Evolutionary conservation across 768 basidiomycete species (phyloP).

Genomic region (Tricholoma furcatifolium): DNA sequence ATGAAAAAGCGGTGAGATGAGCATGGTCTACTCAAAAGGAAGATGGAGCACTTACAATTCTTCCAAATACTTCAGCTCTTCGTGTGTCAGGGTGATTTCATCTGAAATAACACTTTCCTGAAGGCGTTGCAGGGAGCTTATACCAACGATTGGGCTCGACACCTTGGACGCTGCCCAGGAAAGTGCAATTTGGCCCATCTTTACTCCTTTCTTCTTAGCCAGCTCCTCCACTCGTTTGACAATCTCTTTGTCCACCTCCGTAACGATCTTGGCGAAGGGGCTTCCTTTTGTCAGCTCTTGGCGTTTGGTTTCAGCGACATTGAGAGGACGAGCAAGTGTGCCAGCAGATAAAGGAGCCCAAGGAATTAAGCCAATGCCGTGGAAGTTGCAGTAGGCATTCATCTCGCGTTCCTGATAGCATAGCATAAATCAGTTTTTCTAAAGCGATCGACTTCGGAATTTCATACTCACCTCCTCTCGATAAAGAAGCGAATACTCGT

Average conservation of each 20-base stretch:
- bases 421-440: conserved; percentile 12
- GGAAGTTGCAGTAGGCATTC: conserved; percentile 4
- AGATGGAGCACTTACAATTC: conserved; percentile 16
- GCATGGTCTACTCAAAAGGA: neutral
- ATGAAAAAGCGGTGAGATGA: neutral
- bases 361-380: conserved; percentile 52
- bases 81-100: conserved; percentile 32
- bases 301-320: conserved; percentile 21
- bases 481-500: conserved; percentile 52
- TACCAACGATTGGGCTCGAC: conserved; percentile 29
- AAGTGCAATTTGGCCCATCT: conserved; percentile 44
- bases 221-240: conserved; percentile 39
- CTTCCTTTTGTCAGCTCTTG: conserved; percentile 12
- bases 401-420: neutral
- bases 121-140: conserved; percentile 16
- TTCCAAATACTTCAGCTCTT: conserved; percentile 39
- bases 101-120: conserved; percentile 10
- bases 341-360: conserved; percentile 43
- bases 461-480: conserved; percentile 41
- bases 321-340: conserved; percentile 32
- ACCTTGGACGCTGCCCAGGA: conserved; percentile 39
- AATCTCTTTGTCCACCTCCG: conserved; percentile 29
- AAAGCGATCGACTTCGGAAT: conserved; percentile 37
- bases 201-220: conserved; percentile 33
- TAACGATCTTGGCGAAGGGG: conserved; percentile 13